phyloP scores from a whole-genome alignment of 371 early-diverging fungal species.

The Syncephalastrum monosporum region DNA sequence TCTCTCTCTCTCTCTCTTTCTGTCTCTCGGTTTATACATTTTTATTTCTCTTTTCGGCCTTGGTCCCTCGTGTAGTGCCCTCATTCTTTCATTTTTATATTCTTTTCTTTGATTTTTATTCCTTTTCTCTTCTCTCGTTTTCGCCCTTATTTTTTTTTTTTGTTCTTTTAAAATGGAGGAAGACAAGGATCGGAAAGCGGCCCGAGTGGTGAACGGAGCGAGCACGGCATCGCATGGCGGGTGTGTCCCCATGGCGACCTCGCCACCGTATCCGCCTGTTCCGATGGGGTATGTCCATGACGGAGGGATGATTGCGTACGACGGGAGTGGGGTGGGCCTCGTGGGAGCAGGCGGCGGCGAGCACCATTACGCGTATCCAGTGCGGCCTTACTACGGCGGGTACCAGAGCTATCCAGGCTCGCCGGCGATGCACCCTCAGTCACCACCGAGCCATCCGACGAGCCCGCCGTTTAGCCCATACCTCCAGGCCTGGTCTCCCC shows the following conservation, averaged over 20 bases:
- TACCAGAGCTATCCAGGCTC: constrained; percentile 42
- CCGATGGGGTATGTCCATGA: constrained; percentile 2
- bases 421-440: constrained; percentile 44
- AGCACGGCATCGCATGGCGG: neutral
- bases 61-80: neutral
- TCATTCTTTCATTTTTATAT: neutral
- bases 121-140: neutral
- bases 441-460: constrained; percentile 41
- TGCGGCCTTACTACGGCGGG: constrained; percentile 38
- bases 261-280: constrained; percentile 2
- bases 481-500: constrained; percentile 20
- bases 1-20: constrained; percentile 1
- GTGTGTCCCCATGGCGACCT: constrained; percentile 5
- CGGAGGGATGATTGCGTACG: constrained; percentile 18
- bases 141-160: neutral
- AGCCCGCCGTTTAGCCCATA: constrained; percentile 47
- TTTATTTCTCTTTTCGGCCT: constrained; percentile 1
- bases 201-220: neutral
- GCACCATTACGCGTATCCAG: constrained; percentile 27
- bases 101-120: neutral
- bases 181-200: neutral
- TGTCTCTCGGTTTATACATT: constrained; percentile 1
- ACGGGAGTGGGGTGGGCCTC: constrained; percentile 3
- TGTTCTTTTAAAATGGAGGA: neutral
- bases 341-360: too few relatives aligned